phyloP scores from a whole-genome alignment of 768 basidiomycete genomes.

The Amanita brunnescens region DNA sequence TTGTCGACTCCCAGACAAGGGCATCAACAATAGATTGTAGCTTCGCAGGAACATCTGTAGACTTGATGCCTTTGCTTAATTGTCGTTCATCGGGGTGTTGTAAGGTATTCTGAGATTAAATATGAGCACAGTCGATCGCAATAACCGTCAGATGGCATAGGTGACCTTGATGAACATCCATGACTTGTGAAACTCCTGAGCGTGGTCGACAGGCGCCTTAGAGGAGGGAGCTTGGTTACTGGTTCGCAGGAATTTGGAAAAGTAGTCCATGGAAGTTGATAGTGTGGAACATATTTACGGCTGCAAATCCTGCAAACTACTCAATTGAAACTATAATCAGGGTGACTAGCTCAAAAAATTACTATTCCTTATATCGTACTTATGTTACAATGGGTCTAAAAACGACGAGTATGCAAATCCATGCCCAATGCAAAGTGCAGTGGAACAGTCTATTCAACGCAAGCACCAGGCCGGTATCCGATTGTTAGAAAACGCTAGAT shows the following conservation, averaged over 20 bases:
- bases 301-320: background rate
- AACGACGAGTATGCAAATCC: background rate
- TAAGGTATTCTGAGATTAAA: slow-evolving; percentile 60
- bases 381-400: slow-evolving; percentile 2
- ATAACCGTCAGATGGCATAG: slow-evolving; percentile 8
- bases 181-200: slow-evolving; percentile 65
- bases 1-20: slow-evolving; percentile 77
- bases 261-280: slow-evolving; percentile 65
- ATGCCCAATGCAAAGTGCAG: background rate
- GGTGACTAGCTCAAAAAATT: background rate
- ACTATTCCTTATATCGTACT: slow-evolving; percentile 5
- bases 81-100: slow-evolving; percentile 85
- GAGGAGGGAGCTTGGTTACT: slow-evolving; percentile 28
- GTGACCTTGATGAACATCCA: slow-evolving; percentile 68
- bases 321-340: background rate
- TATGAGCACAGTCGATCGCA: background rate
- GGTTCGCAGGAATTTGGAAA: slow-evolving; percentile 67
- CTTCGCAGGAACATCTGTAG: slow-evolving; percentile 72
- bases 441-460: background rate
- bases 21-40: slow-evolving; percentile 78
- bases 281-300: background rate
- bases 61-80: slow-evolving; percentile 67
- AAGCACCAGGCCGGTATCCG: background rate
- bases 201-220: slow-evolving; percentile 54
- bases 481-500: slow-evolving; percentile 13